Evolutionary conservation across 2,329 filamentous ascomycete genomes (phyloP).

Genomic region (Verticillium zaregamsianum): DNA sequence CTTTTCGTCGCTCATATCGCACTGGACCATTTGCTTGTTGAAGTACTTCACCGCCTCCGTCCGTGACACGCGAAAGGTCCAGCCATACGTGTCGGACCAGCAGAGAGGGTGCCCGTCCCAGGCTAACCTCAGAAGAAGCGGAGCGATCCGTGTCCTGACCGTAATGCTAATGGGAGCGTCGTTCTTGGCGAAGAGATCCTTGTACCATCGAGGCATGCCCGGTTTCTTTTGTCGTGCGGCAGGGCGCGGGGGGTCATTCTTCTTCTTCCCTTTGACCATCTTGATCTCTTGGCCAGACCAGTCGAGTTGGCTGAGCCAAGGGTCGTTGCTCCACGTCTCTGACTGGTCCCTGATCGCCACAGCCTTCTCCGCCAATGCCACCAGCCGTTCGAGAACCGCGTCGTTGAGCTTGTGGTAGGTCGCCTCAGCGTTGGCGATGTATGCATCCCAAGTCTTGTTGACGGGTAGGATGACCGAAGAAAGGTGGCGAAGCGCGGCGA

Average conservation of each 20-base stretch:
- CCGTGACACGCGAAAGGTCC: slow-evolving; percentile 78
- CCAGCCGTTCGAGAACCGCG: slow-evolving; percentile 71
- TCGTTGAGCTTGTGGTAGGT: slow-evolving; percentile 75
- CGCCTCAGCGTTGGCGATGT: slow-evolving; percentile 77
- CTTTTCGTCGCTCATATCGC: slow-evolving; percentile 73
- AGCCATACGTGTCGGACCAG: slow-evolving; percentile 91
- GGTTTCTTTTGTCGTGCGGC: slow-evolving; percentile 86
- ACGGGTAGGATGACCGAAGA: slow-evolving; percentile 90
- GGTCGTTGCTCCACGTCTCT: slow-evolving; percentile 70
- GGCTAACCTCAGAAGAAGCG: slow-evolving; percentile 73
- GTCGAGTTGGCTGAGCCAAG: slow-evolving; percentile 90
- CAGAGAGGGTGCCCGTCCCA: slow-evolving; percentile 89
- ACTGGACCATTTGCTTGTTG: slow-evolving; percentile 66
- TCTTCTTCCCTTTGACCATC: slow-evolving; percentile 89
- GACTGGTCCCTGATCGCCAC: slow-evolving; percentile 66
- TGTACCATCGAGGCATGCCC: slow-evolving; percentile 95
- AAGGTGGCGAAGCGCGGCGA: slow-evolving; percentile 88
- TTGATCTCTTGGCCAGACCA: slow-evolving; percentile 92
- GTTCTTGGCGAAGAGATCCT: slow-evolving; percentile 73
- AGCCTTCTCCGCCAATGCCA: slow-evolving; percentile 72
- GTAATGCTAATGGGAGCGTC: slow-evolving; percentile 70
- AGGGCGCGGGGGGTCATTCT: slow-evolving; percentile 71
- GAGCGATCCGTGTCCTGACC: slow-evolving; percentile 83
- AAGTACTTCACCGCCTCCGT: slow-evolving; percentile 61
- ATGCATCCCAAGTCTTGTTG: slow-evolving; percentile 81